Conservation (phyloP, 2,329 filamentous ascomycete species). For the Botrytis hyacinthi region DNA sequence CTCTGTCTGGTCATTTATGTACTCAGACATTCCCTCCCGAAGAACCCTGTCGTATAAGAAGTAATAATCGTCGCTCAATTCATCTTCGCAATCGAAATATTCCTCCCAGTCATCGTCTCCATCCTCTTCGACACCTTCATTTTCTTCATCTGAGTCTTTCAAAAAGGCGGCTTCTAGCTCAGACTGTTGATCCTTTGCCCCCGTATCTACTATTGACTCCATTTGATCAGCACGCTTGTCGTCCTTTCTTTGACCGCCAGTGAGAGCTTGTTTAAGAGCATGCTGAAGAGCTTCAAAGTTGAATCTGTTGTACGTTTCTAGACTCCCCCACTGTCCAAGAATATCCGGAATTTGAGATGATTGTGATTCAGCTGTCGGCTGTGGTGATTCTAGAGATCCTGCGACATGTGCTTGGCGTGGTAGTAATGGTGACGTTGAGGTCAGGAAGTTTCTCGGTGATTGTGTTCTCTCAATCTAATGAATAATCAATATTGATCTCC, state of each 20-base stretch:
- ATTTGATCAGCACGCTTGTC: rapidly evolving
- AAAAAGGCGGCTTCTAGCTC: background rate
- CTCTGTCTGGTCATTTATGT: background rate
- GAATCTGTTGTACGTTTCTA: background rate
- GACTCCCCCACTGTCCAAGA: background rate
- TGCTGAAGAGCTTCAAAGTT: background rate
- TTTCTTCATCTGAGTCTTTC: background rate
- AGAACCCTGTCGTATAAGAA: background rate
- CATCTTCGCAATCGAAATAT: background rate
- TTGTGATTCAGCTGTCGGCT: background rate
- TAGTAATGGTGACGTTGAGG: background rate
- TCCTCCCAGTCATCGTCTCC: background rate
- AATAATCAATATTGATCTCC: background rate
- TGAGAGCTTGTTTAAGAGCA: background rate
- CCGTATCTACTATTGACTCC: background rate
- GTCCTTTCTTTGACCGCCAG: background rate
- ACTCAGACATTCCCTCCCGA: background rate
- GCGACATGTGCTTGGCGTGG: rapidly evolving
- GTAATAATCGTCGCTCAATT: background rate
- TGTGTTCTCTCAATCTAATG: background rate
- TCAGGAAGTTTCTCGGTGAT: background rate
- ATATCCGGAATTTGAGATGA: background rate
- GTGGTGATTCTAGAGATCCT: no score
- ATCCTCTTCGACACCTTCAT: background rate
- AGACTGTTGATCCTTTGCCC: background rate